These are phyloP conservation scores for Schizochytrium sp. DNA, from an alignment of 108 stramenopile species.

Conservation along the genomic window DNA sequence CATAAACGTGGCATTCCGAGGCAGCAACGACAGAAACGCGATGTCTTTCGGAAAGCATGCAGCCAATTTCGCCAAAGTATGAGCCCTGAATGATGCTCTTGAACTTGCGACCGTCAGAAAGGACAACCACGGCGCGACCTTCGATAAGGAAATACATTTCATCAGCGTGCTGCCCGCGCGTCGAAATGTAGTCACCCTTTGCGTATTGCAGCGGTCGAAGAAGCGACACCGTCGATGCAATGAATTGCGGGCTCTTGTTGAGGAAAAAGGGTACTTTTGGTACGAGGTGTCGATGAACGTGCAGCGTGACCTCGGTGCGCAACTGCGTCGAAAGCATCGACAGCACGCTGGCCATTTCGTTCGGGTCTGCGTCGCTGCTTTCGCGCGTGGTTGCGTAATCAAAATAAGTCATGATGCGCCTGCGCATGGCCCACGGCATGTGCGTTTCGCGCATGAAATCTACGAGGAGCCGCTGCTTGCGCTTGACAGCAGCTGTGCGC, in stretches of 20 bases:
- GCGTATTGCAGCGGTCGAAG: slow-evolving; percentile 38
- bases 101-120: slow-evolving; percentile 25
- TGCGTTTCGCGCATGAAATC: neutral
- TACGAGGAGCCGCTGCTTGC: neutral
- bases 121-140: slow-evolving; percentile 35
- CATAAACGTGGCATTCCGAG: neutral
- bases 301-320: slow-evolving; percentile 32
- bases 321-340: slow-evolving; percentile 29
- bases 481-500: neutral
- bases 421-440: neutral
- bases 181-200: slow-evolving; percentile 43
- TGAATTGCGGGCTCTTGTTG: slow-evolving; percentile 37
- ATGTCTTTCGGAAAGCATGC: slow-evolving; percentile 19
- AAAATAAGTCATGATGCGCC: neutral
- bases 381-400: neutral
- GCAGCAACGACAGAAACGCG: neutral
- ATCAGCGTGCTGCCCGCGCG: slow-evolving; percentile 39
- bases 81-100: slow-evolving; percentile 34
- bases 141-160: slow-evolving; percentile 46
- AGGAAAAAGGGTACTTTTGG: slow-evolving; percentile 36
- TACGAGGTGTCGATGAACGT: slow-evolving; percentile 36
- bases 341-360: slow-evolving; percentile 37
- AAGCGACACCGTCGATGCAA: slow-evolving; percentile 30
- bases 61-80: slow-evolving; percentile 49
- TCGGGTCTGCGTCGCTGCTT: slow-evolving; percentile 4